phyloP scores from a whole-genome alignment of 2,329 filamentous ascomycete genomes.

The Ceratocystis papillata region DNA sequence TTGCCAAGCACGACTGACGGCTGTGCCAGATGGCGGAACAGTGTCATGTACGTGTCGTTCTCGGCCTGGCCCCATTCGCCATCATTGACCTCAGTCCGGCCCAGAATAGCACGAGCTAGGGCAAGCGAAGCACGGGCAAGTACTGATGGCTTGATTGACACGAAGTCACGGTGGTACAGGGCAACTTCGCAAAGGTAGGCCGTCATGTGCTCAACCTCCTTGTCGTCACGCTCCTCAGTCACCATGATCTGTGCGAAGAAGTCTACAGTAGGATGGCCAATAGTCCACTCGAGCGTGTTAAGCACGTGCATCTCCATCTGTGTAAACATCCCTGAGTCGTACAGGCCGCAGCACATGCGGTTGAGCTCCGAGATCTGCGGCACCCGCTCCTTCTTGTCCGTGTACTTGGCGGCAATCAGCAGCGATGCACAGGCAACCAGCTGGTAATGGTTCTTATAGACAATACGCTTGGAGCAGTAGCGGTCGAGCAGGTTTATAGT shows the following conservation, averaged over 20 bases:
- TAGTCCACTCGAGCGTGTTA: conserved; percentile 90
- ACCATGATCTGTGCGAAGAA: conserved; percentile 83
- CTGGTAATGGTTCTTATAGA: conserved; percentile 99
- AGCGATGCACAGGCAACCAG: conserved; percentile 91
- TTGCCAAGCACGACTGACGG: conserved; percentile 48
- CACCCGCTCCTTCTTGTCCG: conserved; percentile 97
- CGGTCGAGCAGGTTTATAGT: conserved; percentile 93
- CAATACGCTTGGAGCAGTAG: conserved; percentile 94
- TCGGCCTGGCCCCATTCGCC: conserved; percentile 67
- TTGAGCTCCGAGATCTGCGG: conserved; percentile 93
- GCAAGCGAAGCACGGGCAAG: conserved; percentile 82
- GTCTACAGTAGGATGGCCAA: conserved; percentile 92
- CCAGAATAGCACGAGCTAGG: conserved; percentile 74
- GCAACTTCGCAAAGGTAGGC: conserved; percentile 91
- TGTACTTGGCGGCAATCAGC: conserved; percentile 95
- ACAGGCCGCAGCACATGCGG: conserved; percentile 97
- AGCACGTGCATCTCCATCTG: conserved; percentile 99
- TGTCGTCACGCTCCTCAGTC: conserved; percentile 64
- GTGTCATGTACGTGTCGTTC: conserved; percentile 51
- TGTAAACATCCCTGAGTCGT: conserved; percentile 98
- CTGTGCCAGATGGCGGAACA: conserved; percentile 50
- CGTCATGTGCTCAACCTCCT: conserved; percentile 88
- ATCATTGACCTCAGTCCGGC: conserved; percentile 63
- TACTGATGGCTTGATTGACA: conserved; percentile 80
- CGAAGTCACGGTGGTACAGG: conserved; percentile 92